These are phyloP conservation scores for Cyclospora cayetanensis DNA, from an alignment of 169 alveolate genomes.

Conservation along the genomic window DNA sequence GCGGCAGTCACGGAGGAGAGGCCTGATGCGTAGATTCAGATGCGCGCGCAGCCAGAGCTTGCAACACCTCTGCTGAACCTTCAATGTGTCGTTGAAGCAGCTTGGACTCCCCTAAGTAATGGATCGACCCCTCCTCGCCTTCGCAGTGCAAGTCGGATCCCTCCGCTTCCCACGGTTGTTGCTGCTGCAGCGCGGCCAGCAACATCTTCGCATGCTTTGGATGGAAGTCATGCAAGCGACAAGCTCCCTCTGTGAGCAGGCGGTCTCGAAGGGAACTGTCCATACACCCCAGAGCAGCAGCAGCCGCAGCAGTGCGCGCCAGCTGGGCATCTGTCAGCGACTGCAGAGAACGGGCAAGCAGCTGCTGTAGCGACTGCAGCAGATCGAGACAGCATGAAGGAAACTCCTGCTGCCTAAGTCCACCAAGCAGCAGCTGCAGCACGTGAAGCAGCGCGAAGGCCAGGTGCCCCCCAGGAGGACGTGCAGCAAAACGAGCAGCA, in stretches of 20 bases:
- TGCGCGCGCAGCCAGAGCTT: neutral
- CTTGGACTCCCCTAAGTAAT: neutral
- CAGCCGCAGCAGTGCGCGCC: constrained; percentile 19
- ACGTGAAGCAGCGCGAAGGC: neutral
- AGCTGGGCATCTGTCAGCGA: neutral
- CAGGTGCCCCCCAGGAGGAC: neutral
- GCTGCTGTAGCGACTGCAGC: neutral
- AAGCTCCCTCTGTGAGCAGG: neutral
- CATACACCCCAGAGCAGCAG: constrained; percentile 27
- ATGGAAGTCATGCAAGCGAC: neutral
- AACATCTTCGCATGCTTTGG: neutral
- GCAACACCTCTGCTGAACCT: neutral
- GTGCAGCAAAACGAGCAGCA: constrained; percentile 16
- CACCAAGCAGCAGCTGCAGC: constrained; percentile 7
- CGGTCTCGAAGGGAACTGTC: neutral
- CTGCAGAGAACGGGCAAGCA: constrained; percentile 6
- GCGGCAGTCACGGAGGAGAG: too few relatives aligned
- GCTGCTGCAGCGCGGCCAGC: neutral
- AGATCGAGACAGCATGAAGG: neutral
- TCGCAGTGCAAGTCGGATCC: neutral
- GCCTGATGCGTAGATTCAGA: too few relatives aligned
- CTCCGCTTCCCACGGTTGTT: neutral
- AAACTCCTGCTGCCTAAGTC: neutral
- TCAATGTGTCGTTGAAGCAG: neutral
- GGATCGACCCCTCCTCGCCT: neutral